phyloP scores from a whole-genome alignment of 2,329 filamentous ascomycete genomes.

The Diaporthe citrichinensis region DNA sequence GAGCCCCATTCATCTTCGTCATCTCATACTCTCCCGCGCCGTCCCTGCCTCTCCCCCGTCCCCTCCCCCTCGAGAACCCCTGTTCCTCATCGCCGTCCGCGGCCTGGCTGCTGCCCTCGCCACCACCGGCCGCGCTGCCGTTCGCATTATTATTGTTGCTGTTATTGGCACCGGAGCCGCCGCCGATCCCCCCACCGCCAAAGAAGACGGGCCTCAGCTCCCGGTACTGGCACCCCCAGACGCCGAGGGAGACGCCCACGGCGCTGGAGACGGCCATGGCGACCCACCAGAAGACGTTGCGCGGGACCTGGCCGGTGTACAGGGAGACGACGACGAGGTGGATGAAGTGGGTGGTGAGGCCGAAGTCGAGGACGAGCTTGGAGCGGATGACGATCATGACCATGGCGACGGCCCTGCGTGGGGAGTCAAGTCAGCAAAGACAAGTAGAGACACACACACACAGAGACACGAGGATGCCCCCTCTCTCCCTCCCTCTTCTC shows the following conservation, averaged over 20 bases:
- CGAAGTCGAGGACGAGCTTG: constrained; percentile 96
- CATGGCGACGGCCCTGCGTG: constrained; percentile 81
- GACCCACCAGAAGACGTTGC: constrained; percentile 89
- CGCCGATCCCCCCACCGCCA: constrained; percentile 64
- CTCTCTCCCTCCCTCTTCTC: not conserved
- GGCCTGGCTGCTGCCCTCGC: constrained; percentile 41
- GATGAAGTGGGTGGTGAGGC: constrained; percentile 76
- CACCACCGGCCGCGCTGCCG: constrained; percentile 43
- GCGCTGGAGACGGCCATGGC: constrained; percentile 64
- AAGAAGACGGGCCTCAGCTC: constrained; percentile 92
- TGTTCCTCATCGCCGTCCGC: constrained; percentile 60
- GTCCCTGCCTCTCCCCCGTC: constrained; percentile 67
- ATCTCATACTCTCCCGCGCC: constrained; percentile 76
- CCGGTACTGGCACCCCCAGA: constrained; percentile 92
- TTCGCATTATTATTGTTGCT: constrained; percentile 42
- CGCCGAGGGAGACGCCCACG: constrained; percentile 73
- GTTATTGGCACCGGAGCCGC: constrained; percentile 55
- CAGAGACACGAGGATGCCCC: constrained; percentile 6
- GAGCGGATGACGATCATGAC: constrained; percentile 87
- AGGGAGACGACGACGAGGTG: constrained; percentile 68
- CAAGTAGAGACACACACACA: constrained; percentile 6
- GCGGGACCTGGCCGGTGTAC: constrained; percentile 83
- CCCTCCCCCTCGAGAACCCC: constrained; percentile 64
- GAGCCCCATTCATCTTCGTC: constrained; percentile 64
- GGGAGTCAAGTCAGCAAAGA: constrained; percentile 3